phyloP scores from a whole-genome alignment of 2,329 filamentous ascomycete genomes.

The Penicillium thymicola region DNA sequence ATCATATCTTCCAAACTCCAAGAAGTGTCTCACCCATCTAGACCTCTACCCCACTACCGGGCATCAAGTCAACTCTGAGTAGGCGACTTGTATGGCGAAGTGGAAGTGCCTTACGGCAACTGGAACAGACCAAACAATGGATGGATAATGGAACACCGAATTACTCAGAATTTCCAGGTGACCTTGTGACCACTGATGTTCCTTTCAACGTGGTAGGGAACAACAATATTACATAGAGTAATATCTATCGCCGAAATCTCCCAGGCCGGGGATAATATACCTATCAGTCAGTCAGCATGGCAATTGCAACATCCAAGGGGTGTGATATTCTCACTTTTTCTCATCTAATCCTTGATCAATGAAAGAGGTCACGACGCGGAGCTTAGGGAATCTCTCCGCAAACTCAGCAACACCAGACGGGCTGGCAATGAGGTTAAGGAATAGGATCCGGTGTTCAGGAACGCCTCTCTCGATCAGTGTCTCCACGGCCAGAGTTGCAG shows the following conservation, averaged over 20 bases:
- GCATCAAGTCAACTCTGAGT: background rate
- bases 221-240: constrained; percentile 69
- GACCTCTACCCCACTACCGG: background rate
- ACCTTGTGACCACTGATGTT: constrained; percentile 1
- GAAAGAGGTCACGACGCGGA: constrained; percentile 92
- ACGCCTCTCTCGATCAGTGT: constrained; percentile 87
- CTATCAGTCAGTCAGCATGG: constrained; percentile 49
- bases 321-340: constrained; percentile 71
- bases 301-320: background rate
- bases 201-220: background rate
- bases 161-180: constrained; percentile 1
- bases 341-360: constrained; percentile 95
- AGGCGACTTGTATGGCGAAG: constrained; percentile 1
- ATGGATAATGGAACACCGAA: background rate
- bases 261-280: constrained; percentile 90
- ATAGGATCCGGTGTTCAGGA: constrained; percentile 90
- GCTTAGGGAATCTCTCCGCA: constrained; percentile 79
- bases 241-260: constrained; percentile 93
- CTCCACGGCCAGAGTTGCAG: constrained; percentile 94
- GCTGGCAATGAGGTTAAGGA: constrained; percentile 96
- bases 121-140: background rate
- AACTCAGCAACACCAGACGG: constrained; percentile 89
- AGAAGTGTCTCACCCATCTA: constrained; percentile 3
- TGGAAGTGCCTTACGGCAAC: background rate
- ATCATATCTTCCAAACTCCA: constrained; percentile 1